A percentile compares a stretch with the other conserved stretches of the same genome.
Evolutionary conservation across 1,139 yeast genomes (phyloP).

Genomic region (Taphrina deformans): DNA sequence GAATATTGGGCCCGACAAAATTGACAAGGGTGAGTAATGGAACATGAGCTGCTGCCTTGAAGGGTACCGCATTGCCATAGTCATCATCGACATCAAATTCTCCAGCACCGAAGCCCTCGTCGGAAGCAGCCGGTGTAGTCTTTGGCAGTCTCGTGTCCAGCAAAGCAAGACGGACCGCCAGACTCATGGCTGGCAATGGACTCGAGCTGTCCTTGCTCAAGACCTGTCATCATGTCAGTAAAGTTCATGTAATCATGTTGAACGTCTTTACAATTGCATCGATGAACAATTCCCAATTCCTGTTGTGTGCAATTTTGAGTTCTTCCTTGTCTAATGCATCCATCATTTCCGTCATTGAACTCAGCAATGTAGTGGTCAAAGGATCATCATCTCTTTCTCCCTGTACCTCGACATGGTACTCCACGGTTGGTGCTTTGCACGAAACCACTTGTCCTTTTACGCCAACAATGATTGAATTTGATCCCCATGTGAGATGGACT

Average conservation of each 20-base stretch:
- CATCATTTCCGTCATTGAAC: neutral
- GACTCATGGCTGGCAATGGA: conserved; percentile 23
- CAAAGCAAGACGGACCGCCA: conserved; percentile 28
- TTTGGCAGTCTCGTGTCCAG: conserved; percentile 30
- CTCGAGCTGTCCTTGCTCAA: conserved; percentile 20
- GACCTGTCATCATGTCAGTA: neutral
- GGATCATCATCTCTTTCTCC: conserved; percentile 30
- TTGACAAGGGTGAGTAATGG: conserved; percentile 15
- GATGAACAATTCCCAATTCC: conserved; percentile 18
- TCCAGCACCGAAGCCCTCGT: conserved; percentile 1
- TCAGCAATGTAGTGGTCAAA: neutral
- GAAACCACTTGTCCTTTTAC: conserved; percentile 21
- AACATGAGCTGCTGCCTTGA: conserved; percentile 9
- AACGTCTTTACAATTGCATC: conserved; percentile 8
- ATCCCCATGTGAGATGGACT: conserved; percentile 23
- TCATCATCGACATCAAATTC: conserved; percentile 30
- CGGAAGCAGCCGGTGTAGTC: conserved; percentile 3
- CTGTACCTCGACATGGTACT: conserved; percentile 12
- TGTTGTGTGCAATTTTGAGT: conserved; percentile 6
- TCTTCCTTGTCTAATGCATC: conserved; percentile 13
- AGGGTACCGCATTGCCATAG: conserved; percentile 16
- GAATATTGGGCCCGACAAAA: conserved; percentile 12
- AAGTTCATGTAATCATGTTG: neutral
- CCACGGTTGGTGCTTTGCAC: neutral
- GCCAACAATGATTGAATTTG: conserved; percentile 22